Base-by-base conservation (phyloP, 1,139 yeast genomes). In the Wickerhamomyces sp. region DNA sequence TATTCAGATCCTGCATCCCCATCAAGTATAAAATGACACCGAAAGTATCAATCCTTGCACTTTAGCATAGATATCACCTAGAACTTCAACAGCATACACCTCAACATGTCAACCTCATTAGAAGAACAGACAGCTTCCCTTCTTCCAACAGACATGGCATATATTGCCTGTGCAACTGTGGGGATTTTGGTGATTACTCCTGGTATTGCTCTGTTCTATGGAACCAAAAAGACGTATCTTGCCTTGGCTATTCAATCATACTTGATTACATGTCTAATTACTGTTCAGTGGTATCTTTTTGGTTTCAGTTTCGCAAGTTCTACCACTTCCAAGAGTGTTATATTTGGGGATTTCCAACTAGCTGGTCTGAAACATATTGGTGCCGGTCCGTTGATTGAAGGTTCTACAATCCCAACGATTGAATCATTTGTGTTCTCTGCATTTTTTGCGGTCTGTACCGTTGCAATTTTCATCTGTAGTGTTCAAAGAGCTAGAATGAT, bases 401-500 rank as follows among this genome's bases (percentile, higher is more conserved):
- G 68, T 32, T 67, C 64, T 4, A 59, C 71, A 3, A 67, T 70
- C 39, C 75, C 77, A 10, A 65, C 73, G 1, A 69, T 71, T 30
- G 59, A 69, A 40, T 64, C 68, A 45, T 73, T 70, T 45, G 67
- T 69, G 13, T 73, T 72, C 53, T 65, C 73, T 18, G 69, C 58
- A 7, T 72, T 72, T 51, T 72, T 72, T 62, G 75, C 76, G 1
- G 63, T 72, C 39, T 73, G 75, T 33, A 72, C 77, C 3, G 71
- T 69, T n/a, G 76, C 72, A 51, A 72, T 72, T 56, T 72, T 73
- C 55, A 59, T 71, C 18, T 76, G 75, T 40, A 68, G 71, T 45
- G 71, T 71, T 32, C 77, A 72, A 51, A 61, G 78, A 53, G 71
- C 74, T 35, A 60, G 72, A 43, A 46, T 73, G 14, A 49, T 68